Base-by-base conservation (phyloP, 768 basidiomycete genomes). In the Rhizopogon rudus region DNA sequence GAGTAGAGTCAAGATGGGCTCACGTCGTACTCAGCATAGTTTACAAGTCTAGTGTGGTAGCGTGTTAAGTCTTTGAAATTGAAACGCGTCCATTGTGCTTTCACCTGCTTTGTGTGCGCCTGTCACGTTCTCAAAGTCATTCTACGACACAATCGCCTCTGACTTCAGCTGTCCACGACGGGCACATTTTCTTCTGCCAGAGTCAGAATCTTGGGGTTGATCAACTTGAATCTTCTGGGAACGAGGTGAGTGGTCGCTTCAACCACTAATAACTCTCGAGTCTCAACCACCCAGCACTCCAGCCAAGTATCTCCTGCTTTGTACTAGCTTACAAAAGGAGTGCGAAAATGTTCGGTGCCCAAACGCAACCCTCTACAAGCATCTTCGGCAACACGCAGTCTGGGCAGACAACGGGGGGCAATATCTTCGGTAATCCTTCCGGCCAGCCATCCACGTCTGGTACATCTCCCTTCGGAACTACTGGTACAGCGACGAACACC, bases 381-480 rank as follows among this genome's bases (percentile, higher is more conserved):
- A 29, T 53, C 2, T 60, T 60, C 39, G 53, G 56, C 8, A 43
- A 12, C n/a, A 53, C 55, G 12, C 42, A 33, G 37, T 20, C 31
- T 43, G 22, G 57, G 55, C 49, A 45, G 25, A 35, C 61, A 52
- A 46, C 55, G 3, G 64, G 66, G 5, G 62, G 67, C 3, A 28
- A 49, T 35, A 51, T 64, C 39, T 69, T 67, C 28, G 58, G 66
- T 29, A 54, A 31, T 40, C 57, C 59, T 7, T 56, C 57, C 59
- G 51, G 53, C 13, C 55, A 63, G 44, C 66, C 60, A 53, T 54
- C 61, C 6, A 51, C 60, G 14, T 44, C 49, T 13, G 64, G 64
- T 33, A 57, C 28, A 25, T 22, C 20, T 16, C 20, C 39, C 20
- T 49, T 49, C 35, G 48, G 48, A 49, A 25, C 22, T 16, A 20